phyloP scores from a whole-genome alignment of 257 asterid species.

The Forsythia suspensa region DNA sequence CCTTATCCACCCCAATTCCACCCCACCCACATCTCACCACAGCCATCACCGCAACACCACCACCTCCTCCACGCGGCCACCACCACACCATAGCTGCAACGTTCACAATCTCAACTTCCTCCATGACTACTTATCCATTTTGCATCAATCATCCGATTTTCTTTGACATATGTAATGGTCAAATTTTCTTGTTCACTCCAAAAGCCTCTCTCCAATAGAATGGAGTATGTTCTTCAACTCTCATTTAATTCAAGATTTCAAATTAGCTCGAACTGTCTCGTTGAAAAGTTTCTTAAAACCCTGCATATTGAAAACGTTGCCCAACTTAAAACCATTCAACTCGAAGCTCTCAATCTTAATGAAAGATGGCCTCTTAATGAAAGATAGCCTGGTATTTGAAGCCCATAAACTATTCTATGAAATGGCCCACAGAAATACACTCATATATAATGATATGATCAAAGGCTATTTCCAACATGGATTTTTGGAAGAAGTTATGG shows the following conservation, averaged over 20 bases:
- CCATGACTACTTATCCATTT: not conserved
- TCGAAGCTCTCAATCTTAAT: constrained; percentile 51
- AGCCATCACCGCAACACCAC: too few species aligned
- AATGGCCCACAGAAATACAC: constrained; percentile 53
- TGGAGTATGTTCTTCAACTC: constrained; percentile 43
- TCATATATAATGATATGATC: constrained; percentile 63
- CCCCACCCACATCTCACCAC: too few species aligned
- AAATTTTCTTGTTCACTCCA: not conserved
- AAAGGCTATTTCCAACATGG: constrained; percentile 64
- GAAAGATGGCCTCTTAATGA: constrained; percentile 54
- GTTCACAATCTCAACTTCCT: too few species aligned
- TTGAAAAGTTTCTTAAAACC: constrained; percentile 11
- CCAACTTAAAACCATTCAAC: constrained; percentile 50
- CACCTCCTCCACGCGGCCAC: too few species aligned
- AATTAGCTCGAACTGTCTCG: constrained; percentile 16
- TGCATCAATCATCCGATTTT: not conserved
- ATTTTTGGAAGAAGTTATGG: constrained; percentile 31
- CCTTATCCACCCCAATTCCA: too few species aligned
- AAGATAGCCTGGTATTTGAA: constrained; percentile 39
- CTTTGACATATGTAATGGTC: not conserved
- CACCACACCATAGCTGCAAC: too few species aligned
- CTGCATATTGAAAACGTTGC: constrained; percentile 21
- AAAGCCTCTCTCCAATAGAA: constrained; percentile 10
- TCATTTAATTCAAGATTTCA: constrained; percentile 29
- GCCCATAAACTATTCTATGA: constrained; percentile 54